Base-by-base conservation (phyloP, 371 early-diverging fungal species). In the Mucor irregularis region DNA sequence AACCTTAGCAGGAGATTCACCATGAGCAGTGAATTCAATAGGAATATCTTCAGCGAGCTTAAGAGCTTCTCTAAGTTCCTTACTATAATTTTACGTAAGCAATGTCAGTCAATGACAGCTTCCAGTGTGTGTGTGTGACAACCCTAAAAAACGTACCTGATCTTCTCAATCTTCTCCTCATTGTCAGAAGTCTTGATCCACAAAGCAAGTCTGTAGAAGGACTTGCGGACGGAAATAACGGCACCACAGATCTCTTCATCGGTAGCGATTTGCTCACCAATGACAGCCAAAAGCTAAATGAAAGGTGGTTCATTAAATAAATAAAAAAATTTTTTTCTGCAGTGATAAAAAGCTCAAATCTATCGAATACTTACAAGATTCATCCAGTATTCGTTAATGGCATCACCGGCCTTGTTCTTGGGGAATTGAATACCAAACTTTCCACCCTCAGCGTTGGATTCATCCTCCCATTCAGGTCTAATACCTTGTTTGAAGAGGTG, bases 391-490 rank as follows among this genome's bases (percentile, higher is more conserved):
- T 84, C 80, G 68, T 95, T 90, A 58, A 94, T 86, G 21, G 88
- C 87, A 29, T 82, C 79, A 55, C 82, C 91, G 13, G 84, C 81
- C 71, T 86, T 85, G 58, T 74, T 72, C 68, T 90, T 87, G 47
- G 81, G 84, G 46, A 98, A 71, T 58, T 90, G 88, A 48, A 93
- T 74, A 46, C 92, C 88, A 90, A 99, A 96, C 71, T 96, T 95
- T 29, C 99, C 99, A 64, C 99, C 99, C 35, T 92, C 76, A 35
- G 80, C 83, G 81, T 99, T 99, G 39, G 82, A 87, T n/a, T 87
- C 73, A 70, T 99, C 99, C 79, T 99, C 99, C 99, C 99, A 99
- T 89, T 91, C 91, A n/a, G 99, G 99, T 74, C 89, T 86, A 57
- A 99, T 85, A 28, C 96, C 98, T 56, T 91, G 83, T 75, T 95